Percentiles rank a stretch among this genome's conserved stretches.
These are phyloP conservation scores for Conringia planisiliqua DNA, from an alignment of 345 rosid species.

Conservation along the genomic window DNA sequence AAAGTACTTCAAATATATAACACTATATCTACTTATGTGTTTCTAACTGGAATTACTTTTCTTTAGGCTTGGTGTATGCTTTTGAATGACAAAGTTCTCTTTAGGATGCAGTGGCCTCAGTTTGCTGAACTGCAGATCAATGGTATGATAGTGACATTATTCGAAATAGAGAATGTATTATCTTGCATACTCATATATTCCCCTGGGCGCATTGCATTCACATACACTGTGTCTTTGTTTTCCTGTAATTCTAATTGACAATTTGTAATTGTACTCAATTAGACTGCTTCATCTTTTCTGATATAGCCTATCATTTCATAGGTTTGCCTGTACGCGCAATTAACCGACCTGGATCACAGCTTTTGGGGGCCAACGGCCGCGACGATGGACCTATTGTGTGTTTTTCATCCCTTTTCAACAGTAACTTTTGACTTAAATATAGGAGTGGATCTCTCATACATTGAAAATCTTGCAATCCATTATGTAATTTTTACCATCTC, in stretches of 20 bases:
- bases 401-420: slow-evolving; percentile 11
- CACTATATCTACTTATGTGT: neutral
- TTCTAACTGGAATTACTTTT: slow-evolving; percentile 21
- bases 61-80: slow-evolving; percentile 98
- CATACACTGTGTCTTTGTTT: neutral
- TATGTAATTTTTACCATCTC: neutral
- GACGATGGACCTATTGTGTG: slow-evolving; percentile 97
- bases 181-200: neutral
- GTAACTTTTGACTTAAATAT: slow-evolving; percentile 4
- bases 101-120: slow-evolving; percentile 99
- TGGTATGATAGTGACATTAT: slow-evolving; percentile 52
- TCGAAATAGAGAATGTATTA: neutral
- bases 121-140: slow-evolving; percentile 86
- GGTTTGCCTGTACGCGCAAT: slow-evolving; percentile 70
- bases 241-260: neutral
- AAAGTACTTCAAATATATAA: neutral
- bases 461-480: neutral
- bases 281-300: neutral
- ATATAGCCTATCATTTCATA: slow-evolving; percentile 23
- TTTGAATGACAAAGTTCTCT: slow-evolving; percentile 89
- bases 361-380: slow-evolving; percentile 91
- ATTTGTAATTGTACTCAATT: neutral
- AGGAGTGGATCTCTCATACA: neutral
- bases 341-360: slow-evolving; percentile 83
- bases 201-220: neutral